Percentiles rank a stretch among this genome's conserved stretches.
Conservation (phyloP, 2,329 filamentous ascomycete genomes). For the Paecilomyces formosus region DNA sequence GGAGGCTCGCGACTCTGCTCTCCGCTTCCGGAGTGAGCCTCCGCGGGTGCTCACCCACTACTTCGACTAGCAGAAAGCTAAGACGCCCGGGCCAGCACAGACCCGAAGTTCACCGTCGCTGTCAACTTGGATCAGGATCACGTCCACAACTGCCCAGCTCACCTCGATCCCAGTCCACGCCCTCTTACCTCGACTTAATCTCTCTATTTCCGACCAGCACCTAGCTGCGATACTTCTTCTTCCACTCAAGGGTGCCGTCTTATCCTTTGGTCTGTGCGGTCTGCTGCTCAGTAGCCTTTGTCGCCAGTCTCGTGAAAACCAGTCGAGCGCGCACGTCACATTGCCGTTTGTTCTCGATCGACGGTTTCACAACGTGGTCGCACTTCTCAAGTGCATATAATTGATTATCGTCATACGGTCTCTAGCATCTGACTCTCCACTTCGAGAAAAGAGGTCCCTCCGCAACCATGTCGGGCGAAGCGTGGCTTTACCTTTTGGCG, state of each 20-base stretch:
- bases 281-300: neutral
- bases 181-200: neutral
- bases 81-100: neutral
- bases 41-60: slow-evolving; percentile 3
- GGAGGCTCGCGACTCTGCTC: neutral
- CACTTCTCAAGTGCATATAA: neutral
- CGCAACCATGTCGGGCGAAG: slow-evolving; percentile 83
- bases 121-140: neutral
- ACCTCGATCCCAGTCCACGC: neutral
- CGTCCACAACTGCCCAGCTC: neutral
- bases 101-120: neutral
- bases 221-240: neutral
- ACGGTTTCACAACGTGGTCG: neutral
- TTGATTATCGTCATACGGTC: neutral
- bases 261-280: neutral
- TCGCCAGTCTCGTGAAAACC: neutral
- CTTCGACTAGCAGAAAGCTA: neutral
- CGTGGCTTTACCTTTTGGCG: slow-evolving; percentile 95
- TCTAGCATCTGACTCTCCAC: neutral
- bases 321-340: neutral
- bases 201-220: neutral
- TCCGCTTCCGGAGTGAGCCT: slow-evolving; percentile 4
- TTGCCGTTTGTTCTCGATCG: neutral
- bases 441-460: neutral
- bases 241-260: neutral